Conservation (phyloP, 2,329 filamentous ascomycete genomes). For the Metarhizium brunneum region DNA sequence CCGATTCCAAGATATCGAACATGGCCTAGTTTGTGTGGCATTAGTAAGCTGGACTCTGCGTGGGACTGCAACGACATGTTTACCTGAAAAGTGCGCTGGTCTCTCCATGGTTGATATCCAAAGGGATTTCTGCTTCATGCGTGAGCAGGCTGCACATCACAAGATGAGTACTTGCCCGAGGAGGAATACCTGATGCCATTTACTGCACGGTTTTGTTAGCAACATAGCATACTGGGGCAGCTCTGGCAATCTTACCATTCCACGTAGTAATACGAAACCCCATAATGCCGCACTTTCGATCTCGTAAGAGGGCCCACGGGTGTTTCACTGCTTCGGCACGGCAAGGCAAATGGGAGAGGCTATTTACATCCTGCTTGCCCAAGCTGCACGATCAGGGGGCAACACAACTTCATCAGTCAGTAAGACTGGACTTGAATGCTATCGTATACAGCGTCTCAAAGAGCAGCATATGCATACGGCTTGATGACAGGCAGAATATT, state of each 20-base stretch:
- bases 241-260: conserved; percentile 53
- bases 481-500: background rate
- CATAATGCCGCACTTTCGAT: conserved; percentile 37
- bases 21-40: conserved; percentile 51
- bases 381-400: background rate
- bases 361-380: background rate
- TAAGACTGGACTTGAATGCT: background rate
- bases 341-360: background rate
- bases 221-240: background rate
- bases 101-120: conserved; percentile 74
- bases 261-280: conserved; percentile 74
- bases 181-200: conserved; percentile 61
- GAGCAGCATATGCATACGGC: background rate
- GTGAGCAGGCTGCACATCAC: background rate
- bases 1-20: conserved; percentile 88
- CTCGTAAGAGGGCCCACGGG: background rate
- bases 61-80: background rate
- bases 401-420: background rate
- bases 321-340: background rate
- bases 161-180: background rate
- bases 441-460: background rate
- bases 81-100: conserved; percentile 61
- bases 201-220: conserved; percentile 35
- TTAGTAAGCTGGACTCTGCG: background rate
- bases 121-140: conserved; percentile 58